Conservation (phyloP, 139 green algal species). For the Chlamydomonas sphaeroides region DNA sequence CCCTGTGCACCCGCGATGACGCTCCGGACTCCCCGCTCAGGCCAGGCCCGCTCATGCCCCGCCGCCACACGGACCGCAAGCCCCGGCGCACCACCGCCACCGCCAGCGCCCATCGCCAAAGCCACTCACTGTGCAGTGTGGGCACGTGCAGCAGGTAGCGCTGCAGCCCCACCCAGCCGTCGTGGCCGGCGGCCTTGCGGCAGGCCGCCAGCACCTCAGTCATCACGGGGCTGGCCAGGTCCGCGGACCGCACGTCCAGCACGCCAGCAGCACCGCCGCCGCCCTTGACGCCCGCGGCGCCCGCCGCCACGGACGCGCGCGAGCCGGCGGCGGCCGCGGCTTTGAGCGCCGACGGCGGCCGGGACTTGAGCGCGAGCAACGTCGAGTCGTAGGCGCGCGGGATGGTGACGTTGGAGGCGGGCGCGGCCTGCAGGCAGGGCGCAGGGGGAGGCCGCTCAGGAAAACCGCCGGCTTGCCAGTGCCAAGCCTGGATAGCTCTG, state of each 20-base stretch:
- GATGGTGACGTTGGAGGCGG: conserved; percentile 13
- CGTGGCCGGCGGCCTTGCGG: background rate
- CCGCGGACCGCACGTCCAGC: background rate
- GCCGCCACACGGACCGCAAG: no score
- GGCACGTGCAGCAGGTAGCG: conserved; percentile 43
- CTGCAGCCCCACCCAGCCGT: conserved; percentile 30
- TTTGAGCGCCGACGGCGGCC: background rate
- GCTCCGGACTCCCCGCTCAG: no score
- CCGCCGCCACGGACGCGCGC: background rate
- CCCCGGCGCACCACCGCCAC: no score
- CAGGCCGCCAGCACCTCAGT: conserved; percentile 20
- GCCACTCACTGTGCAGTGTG: conserved; percentile 36
- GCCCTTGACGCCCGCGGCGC: background rate
- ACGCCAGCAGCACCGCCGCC: conserved; percentile 28
- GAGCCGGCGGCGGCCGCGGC: background rate
- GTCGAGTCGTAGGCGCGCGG: conserved; percentile 36
- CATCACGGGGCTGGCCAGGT: conserved; percentile 23
- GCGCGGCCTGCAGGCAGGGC: background rate
- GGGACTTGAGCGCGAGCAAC: background rate
- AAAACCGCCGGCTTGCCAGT: no score
- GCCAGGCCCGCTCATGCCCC: no score
- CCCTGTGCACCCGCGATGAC: no score
- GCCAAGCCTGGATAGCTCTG: no score
- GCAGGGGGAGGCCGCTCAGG: no score
- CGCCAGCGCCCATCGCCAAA: no score